A percentile compares a stretch with the other conserved stretches of the same genome.
Conservation (phyloP, 2,329 filamentous ascomycete genomes). For the Botrytis fabae region DNA sequence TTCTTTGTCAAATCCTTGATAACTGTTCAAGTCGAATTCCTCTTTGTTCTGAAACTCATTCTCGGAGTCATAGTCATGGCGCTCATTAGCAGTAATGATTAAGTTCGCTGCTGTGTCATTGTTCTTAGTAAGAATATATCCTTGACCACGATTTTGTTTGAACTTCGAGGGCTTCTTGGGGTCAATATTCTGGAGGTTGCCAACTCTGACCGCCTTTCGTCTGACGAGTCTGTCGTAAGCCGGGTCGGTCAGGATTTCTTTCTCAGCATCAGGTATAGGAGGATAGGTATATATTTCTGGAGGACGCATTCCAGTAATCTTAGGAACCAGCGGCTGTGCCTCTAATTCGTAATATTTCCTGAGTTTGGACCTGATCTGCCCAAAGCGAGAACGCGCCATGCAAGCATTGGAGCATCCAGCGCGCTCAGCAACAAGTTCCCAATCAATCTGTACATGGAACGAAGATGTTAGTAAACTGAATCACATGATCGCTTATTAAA, state of each 20-base stretch:
- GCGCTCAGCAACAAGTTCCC: conserved; percentile 48
- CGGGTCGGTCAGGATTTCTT: neutral
- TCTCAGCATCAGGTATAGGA: neutral
- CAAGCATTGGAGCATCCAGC: conserved; percentile 48
- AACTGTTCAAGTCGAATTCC: neutral
- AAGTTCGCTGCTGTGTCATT: neutral
- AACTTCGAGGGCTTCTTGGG: neutral
- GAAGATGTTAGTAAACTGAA: neutral
- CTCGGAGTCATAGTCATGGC: conserved; percentile 1
- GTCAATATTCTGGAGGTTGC: neutral
- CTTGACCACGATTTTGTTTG: conserved; percentile 1
- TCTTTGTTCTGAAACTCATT: conserved; percentile 12
- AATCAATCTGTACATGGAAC: conserved; percentile 42
- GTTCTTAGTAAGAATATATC: neutral
- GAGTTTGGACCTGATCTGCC: conserved; percentile 52
- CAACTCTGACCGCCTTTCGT: neutral
- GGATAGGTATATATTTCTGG: neutral
- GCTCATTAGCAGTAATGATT: neutral
- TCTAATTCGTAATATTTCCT: conserved; percentile 30
- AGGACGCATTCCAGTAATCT: neutral
- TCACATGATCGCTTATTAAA: conserved; percentile 6
- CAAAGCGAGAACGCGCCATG: conserved; percentile 51
- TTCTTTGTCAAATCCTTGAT: neutral
- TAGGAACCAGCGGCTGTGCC: neutral
- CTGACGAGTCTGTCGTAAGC: conserved; percentile 24